These are phyloP conservation scores for Podospora australis DNA, from an alignment of 495 filamentous ascomycete species.

Conservation along the genomic window DNA sequence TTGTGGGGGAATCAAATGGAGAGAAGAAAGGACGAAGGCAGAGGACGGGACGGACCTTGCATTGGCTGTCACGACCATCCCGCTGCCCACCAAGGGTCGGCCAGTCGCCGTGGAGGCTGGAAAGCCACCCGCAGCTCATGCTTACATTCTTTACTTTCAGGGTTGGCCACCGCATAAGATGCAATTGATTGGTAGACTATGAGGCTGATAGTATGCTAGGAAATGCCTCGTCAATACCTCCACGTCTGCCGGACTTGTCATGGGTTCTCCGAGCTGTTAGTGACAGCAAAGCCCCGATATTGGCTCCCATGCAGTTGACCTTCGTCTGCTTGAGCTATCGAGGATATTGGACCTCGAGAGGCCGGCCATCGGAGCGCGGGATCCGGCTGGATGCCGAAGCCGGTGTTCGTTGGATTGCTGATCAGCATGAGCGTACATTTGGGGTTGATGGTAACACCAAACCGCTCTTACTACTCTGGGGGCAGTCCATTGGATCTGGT, in stretches of 20 bases:
- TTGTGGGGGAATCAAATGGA: slow-evolving; percentile 58
- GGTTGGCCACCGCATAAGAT: slow-evolving; percentile 28
- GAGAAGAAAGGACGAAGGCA: slow-evolving; percentile 45
- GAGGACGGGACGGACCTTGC: slow-evolving; percentile 56
- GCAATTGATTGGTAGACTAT: not conserved
- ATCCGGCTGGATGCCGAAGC: slow-evolving; percentile 59
- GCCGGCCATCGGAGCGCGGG: slow-evolving; percentile 58
- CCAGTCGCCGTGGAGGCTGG: not conserved
- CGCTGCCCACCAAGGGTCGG: slow-evolving; percentile 5
- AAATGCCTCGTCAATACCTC: slow-evolving; percentile 62
- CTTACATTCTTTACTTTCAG: slow-evolving; percentile 56
- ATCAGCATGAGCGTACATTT: slow-evolving; percentile 25
- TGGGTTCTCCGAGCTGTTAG: slow-evolving; percentile 41
- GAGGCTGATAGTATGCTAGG: slow-evolving; percentile 36
- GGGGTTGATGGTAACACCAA: slow-evolving; percentile 14
- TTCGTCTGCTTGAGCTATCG: slow-evolving; percentile 66
- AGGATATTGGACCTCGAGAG: slow-evolving; percentile 73
- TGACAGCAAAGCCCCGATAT: slow-evolving; percentile 19
- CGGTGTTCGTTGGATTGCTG: slow-evolving; percentile 48
- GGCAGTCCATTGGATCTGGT: slow-evolving; percentile 67
- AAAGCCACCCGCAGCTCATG: slow-evolving; percentile 11
- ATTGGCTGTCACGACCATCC: slow-evolving; percentile 46
- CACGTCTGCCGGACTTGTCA: slow-evolving; percentile 63
- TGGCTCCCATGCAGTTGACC: slow-evolving; percentile 35
- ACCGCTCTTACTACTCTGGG: slow-evolving; percentile 62